phyloP scores from a whole-genome alignment of 164 flowering plant genomes.

The Warburgia ugandensis region DNA sequence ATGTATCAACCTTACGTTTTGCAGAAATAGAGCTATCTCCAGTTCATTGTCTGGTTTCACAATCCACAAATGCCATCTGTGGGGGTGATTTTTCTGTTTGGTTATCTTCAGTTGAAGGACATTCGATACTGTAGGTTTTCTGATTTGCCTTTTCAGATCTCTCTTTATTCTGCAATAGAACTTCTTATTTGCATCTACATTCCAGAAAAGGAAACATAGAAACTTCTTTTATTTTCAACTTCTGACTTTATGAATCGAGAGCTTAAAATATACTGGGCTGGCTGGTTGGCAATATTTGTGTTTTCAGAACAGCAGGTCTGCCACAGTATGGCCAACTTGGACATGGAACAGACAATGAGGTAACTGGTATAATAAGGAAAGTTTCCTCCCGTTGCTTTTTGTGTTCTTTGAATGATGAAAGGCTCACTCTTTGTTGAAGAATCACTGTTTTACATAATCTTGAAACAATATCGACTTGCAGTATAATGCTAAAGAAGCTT shows the following conservation, averaged over 20 bases:
- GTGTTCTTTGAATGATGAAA: too few relatives aligned
- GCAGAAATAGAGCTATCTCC: conserved; percentile 81
- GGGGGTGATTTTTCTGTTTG: conserved; percentile 96
- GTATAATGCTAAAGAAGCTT: conserved; percentile 94
- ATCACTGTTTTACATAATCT: too few relatives aligned
- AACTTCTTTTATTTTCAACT: too few relatives aligned
- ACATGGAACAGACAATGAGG: conserved; percentile 98
- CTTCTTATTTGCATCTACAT: too few relatives aligned
- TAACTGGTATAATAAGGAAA: conserved; percentile 12
- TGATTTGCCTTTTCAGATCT: conserved; percentile 6
- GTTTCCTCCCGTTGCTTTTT: not conserved
- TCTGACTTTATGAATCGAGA: too few relatives aligned
- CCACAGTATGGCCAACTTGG: conserved; percentile 99
- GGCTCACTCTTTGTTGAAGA: too few relatives aligned
- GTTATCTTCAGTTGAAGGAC: conserved; percentile 82
- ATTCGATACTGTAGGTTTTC: conserved; percentile 87
- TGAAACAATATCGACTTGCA: too few relatives aligned
- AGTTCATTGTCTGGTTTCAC: conserved; percentile 72
- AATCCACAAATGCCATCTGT: conserved; percentile 60
- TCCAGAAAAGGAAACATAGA: too few relatives aligned
- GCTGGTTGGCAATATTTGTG: too few relatives aligned
- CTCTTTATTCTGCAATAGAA: too few relatives aligned
- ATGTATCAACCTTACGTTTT: too few relatives aligned
- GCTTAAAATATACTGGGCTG: too few relatives aligned
- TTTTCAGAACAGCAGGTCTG: conserved; percentile 89